Conservation (phyloP, 345 rosid genomes). For the Crucihimalaya himalaica region DNA sequence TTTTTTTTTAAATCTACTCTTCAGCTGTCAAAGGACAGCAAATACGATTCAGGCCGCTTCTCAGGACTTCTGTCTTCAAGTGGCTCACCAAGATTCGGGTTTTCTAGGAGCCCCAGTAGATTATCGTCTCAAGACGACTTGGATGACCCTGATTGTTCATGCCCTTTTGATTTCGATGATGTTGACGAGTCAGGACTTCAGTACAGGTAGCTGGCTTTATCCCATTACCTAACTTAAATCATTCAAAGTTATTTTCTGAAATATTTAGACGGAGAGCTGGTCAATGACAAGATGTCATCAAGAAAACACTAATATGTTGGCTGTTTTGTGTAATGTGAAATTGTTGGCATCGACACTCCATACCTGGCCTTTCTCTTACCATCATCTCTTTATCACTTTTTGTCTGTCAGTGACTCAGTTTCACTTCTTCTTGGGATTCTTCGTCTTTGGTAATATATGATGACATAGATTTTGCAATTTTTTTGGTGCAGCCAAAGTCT, state of each 20-base stretch:
- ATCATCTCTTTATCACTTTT: neutral
- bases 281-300: neutral
- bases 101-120: conserved; percentile 86
- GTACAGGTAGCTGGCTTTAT: conserved; percentile 49
- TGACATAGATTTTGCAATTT: conserved; percentile 8
- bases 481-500: conserved; percentile 47
- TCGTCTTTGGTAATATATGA: neutral
- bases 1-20: conserved; percentile 2
- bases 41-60: conserved; percentile 84
- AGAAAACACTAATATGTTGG: neutral
- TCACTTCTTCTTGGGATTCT: conserved; percentile 8
- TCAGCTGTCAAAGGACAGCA: conserved; percentile 64
- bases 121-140: conserved; percentile 78
- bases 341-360: conserved; percentile 14
- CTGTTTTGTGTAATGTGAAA: neutral
- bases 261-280: neutral
- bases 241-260: neutral
- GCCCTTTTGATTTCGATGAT: conserved; percentile 92
- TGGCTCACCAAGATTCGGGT: conserved; percentile 76
- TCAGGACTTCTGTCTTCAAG: conserved; percentile 85
- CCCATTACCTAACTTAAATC: neutral
- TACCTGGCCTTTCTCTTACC: neutral
- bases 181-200: conserved; percentile 62
- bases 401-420: conserved; percentile 13
- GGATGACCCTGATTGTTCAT: conserved; percentile 80